Conservation (phyloP, 768 basidiomycete genomes). For the Terana coerulea region DNA sequence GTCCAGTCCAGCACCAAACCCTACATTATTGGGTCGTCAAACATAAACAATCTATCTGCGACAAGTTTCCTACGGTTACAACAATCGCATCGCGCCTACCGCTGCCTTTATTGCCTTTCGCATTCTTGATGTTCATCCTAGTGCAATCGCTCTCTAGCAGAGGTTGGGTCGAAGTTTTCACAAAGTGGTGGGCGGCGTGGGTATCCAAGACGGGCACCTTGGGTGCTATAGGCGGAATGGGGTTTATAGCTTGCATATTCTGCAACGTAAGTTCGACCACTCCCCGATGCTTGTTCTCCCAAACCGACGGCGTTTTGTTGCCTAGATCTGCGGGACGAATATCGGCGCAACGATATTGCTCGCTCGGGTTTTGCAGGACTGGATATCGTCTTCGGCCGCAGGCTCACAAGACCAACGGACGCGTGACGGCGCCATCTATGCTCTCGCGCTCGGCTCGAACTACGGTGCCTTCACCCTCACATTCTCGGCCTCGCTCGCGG, state of each 20-base stretch:
- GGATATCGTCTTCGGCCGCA: constrained; percentile 19
- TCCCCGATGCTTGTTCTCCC: too few species aligned
- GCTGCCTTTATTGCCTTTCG: constrained; percentile 82
- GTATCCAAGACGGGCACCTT: constrained; percentile 30
- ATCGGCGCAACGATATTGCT: constrained; percentile 90
- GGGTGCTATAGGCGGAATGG: constrained; percentile 47
- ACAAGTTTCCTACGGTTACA: constrained; percentile 66
- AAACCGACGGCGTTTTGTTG: too few species aligned
- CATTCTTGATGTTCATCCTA: constrained; percentile 92
- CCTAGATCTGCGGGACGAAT: constrained; percentile 74
- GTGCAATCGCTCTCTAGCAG: constrained; percentile 78
- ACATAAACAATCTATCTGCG: constrained; percentile 16
- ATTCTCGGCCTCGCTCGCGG: constrained; percentile 85
- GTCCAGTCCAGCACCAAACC: not conserved
- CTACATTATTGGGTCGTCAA: not conserved
- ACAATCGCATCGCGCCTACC: constrained; percentile 68
- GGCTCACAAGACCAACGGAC: constrained; percentile 13
- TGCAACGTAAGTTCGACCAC: constrained; percentile 49
- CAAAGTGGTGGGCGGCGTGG: constrained; percentile 56
- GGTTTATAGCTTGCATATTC: constrained; percentile 65
- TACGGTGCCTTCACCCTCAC: constrained; percentile 89
- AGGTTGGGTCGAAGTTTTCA: constrained; percentile 89
- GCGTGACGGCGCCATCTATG: constrained; percentile 30
- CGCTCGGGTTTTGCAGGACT: constrained; percentile 66
- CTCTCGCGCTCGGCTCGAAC: constrained; percentile 84